Conservation (phyloP, 495 filamentous ascomycete genomes). For the Xylaria telfairii region DNA sequence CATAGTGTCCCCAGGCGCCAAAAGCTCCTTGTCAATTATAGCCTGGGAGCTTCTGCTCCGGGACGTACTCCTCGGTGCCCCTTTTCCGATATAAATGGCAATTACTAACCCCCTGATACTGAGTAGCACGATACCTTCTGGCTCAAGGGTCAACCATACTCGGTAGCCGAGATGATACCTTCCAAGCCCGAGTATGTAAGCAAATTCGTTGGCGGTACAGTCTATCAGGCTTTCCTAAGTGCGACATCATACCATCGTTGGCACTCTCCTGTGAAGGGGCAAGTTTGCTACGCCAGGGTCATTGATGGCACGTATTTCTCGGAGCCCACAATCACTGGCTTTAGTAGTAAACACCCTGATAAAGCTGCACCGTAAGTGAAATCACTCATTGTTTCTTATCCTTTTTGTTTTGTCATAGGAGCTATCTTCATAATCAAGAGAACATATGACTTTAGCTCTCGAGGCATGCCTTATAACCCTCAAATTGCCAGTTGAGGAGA, state of each 20-base stretch:
- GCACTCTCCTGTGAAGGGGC: conserved; percentile 61
- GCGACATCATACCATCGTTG: conserved; percentile 64
- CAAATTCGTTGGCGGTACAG: conserved; percentile 57
- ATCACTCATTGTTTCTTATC: conserved; percentile 15
- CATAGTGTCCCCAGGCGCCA: background rate
- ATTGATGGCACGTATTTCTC: conserved; percentile 65
- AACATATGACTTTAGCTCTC: conserved; percentile 9
- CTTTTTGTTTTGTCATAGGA: conserved; percentile 4
- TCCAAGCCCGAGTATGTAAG: background rate
- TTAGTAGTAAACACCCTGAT: conserved; percentile 38
- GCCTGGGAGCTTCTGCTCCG: conserved; percentile 10
- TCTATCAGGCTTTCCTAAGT: conserved; percentile 65
- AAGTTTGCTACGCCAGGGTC: conserved; percentile 51
- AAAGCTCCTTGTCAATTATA: conserved; percentile 14
- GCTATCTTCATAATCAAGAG: conserved; percentile 15
- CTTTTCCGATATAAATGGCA: conserved; percentile 16
- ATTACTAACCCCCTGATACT: conserved; percentile 13
- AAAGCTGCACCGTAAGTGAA: conserved; percentile 29
- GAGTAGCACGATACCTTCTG: conserved; percentile 51
- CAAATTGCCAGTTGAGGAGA: conserved; percentile 12
- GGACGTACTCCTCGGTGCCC: conserved; percentile 4
- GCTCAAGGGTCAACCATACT: conserved; percentile 64
- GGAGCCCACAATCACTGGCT: conserved; percentile 56
- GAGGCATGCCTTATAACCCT: conserved; percentile 11
- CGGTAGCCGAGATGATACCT: conserved; percentile 56